Evolutionary conservation across 163 green algal species (phyloP).

Genomic region (Picocystis sp.): DNA sequence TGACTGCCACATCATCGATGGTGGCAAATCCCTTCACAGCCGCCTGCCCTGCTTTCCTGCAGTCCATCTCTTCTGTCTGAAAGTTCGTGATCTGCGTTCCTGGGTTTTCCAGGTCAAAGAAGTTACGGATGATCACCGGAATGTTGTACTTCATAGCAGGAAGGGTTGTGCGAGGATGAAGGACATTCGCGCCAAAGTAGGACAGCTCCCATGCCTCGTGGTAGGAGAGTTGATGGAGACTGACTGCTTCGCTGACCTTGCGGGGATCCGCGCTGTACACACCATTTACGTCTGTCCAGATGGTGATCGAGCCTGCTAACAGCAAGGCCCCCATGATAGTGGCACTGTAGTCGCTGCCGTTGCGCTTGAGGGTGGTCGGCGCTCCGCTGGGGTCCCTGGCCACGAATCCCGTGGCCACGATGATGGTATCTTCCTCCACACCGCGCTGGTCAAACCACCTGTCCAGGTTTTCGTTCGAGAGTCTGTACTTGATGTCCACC

Average conservation of each 20-base stretch:
- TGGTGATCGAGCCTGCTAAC: constrained; percentile 64
- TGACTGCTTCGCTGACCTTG: constrained; percentile 76
- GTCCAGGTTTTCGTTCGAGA: constrained; percentile 37
- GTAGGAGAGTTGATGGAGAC: constrained; percentile 74
- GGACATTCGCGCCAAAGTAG: constrained; percentile 98
- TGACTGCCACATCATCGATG: constrained; percentile 81
- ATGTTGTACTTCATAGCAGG: constrained; percentile 86
- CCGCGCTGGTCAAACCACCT: constrained; percentile 29
- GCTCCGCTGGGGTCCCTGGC: constrained; percentile 50
- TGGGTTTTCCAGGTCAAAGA: constrained; percentile 70
- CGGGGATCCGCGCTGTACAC: constrained; percentile 87
- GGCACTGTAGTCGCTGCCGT: constrained; percentile 84
- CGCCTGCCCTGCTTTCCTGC: too few species aligned
- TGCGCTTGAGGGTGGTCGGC: constrained; percentile 78
- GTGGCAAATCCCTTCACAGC: constrained; percentile 89
- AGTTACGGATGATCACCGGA: constrained; percentile 89
- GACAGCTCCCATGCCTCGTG: constrained; percentile 86
- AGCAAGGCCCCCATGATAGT: constrained; percentile 85
- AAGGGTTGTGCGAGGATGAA: constrained; percentile 90
- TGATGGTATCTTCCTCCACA: constrained; percentile 13
- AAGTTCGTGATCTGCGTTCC: constrained; percentile 13
- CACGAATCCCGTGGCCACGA: constrained; percentile 84
- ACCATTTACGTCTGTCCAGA: constrained; percentile 96
- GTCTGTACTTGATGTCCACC: constrained; percentile 76
- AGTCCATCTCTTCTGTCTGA: too few species aligned